These are phyloP conservation scores for barley (Hordeum vulgare) DNA, from an alignment of 176 grass and related monocot species.

Conservation along the genomic window DNA sequence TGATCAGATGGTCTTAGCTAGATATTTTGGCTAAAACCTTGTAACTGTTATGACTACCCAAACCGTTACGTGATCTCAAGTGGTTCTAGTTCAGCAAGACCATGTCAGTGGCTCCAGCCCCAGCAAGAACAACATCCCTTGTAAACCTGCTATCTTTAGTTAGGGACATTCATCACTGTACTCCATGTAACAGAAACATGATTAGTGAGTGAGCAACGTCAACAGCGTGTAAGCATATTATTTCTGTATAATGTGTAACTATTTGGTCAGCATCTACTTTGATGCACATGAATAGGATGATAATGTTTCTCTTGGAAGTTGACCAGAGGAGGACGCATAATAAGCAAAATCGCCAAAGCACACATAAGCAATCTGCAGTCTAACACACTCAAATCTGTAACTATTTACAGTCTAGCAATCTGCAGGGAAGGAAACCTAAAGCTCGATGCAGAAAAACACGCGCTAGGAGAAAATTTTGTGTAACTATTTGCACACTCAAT, in stretches of 20 bases:
- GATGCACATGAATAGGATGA: not conserved
- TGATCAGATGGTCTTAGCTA: not conserved
- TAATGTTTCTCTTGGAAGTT: not conserved
- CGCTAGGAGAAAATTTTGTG: too few species aligned
- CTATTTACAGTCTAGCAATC: too few species aligned
- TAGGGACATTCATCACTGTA: not conserved
- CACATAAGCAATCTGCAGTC: not conserved
- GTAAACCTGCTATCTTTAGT: not conserved
- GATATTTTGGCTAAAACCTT: not conserved
- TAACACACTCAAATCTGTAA: not conserved
- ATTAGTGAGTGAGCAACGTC: not conserved
- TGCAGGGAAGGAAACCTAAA: not conserved
- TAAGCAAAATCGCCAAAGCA: too few species aligned
- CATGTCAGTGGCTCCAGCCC: not conserved
- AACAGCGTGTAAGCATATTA: not conserved
- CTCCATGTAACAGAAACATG: not conserved
- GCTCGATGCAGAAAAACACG: not conserved
- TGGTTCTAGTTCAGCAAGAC: too few species aligned
- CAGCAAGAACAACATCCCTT: not conserved
- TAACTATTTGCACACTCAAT: too few species aligned
- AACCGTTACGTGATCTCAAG: not conserved
- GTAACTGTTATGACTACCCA: not conserved
- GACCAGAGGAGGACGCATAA: too few species aligned
- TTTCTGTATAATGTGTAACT: not conserved
- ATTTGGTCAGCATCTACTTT: not conserved